Evolutionary conservation across 768 basidiomycete species (phyloP), one percentile per base, ranked within the genome.

Genomic region (Saitozyma sp.): DNA sequence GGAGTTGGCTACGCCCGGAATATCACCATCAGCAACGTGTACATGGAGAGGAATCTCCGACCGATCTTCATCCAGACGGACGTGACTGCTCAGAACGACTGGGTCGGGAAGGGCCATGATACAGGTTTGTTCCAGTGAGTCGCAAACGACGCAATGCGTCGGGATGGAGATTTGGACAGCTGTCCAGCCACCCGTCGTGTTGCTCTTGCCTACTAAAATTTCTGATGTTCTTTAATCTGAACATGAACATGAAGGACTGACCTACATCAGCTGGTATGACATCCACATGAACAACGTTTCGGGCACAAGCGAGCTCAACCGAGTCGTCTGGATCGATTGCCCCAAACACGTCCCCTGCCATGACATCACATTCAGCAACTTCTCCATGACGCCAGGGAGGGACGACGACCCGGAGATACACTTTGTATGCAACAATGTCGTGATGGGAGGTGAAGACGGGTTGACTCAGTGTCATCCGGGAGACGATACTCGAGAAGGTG

Each of bases 361-460:
- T 42, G 65, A 69, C 42, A 67, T 66, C 62, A 64, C 57, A 10
- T 67, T 69, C 48, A 56, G 65, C 45, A 58, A 62, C 42, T 63
- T 72, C 52, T 38, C 62, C 53, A 62, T 72, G 41, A 62, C 38
- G 38, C 65, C 70, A 13, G 70, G 70, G 4, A 69, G 61, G 58
- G 58, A 42, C 10, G 65, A 69, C 39, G 59, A 63, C 49, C 62
- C 68, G 37, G 67, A 72, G 29, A 72, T 72, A 48, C 39, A 59
- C 48, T 72, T 62, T 40, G 69, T 69, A n/a, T 72, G 70, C 56
- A 72, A 72, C 61, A 72, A 72, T 52, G 55, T 69, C 17, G 68
- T 67, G 6, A 37, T 69, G 10, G 70, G 68, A 37, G 67, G 64
- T 3, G 53, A 52, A 10, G 68, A 72, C 52, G 70, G 70, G n/a